Evolutionary conservation across 2,329 filamentous ascomycete species (phyloP).

Genomic region (Atkinsonella hypoxylon): DNA sequence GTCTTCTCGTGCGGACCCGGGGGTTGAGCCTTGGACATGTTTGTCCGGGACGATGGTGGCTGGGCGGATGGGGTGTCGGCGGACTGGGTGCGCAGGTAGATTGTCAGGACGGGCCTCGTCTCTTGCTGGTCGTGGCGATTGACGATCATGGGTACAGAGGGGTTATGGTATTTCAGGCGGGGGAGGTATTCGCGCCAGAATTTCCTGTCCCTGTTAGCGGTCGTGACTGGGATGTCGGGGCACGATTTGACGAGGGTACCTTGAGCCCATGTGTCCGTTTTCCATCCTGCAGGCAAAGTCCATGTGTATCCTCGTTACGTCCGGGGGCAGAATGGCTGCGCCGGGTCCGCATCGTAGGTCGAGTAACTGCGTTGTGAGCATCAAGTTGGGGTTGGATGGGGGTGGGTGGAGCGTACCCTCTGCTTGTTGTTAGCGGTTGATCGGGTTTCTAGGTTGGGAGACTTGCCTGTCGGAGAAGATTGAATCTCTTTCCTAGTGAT

Average conservation of each 20-base stretch:
- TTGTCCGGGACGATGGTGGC: constrained; percentile 34
- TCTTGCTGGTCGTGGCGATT: constrained; percentile 50
- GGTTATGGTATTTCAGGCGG: constrained; percentile 90
- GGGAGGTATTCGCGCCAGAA: constrained; percentile 81
- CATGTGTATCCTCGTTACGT: constrained; percentile 64
- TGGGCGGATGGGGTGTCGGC: constrained; percentile 23
- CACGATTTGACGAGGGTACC: constrained; percentile 35
- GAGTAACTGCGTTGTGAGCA: constrained; percentile 46
- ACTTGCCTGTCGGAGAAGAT: constrained; percentile 60
- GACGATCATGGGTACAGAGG: constrained; percentile 69
- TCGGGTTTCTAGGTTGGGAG: not conserved
- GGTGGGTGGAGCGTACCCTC: constrained; percentile 26
- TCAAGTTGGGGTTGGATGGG: constrained; percentile 7
- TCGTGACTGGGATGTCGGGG: too few species aligned
- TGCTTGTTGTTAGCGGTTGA: constrained; percentile 11
- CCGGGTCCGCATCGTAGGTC: constrained; percentile 70
- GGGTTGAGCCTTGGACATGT: constrained; percentile 35
- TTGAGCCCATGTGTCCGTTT: constrained; percentile 60
- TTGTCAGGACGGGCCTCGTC: constrained; percentile 47
- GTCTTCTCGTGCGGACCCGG: constrained; percentile 37
- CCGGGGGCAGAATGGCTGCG: constrained; percentile 65
- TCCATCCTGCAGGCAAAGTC: constrained; percentile 52
- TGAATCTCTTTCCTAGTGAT: constrained; percentile 55
- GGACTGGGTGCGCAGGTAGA: constrained; percentile 44
- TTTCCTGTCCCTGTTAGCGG: constrained; percentile 44